Evolutionary conservation across 192 early-diverging fungal genomes (phyloP).

Genomic region (Umbelopsis sp.): DNA sequence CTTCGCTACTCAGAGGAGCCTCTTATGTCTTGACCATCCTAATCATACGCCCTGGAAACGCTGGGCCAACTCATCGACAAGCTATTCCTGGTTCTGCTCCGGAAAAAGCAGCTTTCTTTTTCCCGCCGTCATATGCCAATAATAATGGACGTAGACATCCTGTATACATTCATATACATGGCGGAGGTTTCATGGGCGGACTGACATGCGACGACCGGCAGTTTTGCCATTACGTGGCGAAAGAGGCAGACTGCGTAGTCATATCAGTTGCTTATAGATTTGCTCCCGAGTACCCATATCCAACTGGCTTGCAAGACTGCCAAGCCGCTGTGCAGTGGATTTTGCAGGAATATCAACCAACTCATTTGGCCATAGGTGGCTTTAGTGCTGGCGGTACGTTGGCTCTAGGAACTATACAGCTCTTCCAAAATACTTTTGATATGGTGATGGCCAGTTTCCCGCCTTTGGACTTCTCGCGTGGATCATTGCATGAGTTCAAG

Average conservation of each 20-base stretch:
- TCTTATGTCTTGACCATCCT: background rate
- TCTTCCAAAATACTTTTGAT: background rate
- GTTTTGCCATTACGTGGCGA: background rate
- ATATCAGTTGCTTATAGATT: constrained; percentile 7
- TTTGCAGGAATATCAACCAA: constrained; percentile 5
- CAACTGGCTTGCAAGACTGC: background rate
- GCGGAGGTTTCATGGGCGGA: constrained; percentile 7
- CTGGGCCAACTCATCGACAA: background rate
- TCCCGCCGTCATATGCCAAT: background rate
- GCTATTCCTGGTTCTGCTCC: constrained; percentile 6
- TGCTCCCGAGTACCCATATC: constrained; percentile 15
- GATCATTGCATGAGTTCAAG: background rate
- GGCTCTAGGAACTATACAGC: constrained; percentile 1
- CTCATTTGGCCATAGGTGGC: background rate
- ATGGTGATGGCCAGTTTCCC: background rate
- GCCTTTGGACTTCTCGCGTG: background rate
- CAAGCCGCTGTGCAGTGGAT: constrained; percentile 11
- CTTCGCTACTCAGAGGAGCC: background rate
- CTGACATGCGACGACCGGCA: background rate
- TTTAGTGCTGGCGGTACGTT: constrained; percentile 19
- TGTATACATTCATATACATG: constrained; percentile 11
- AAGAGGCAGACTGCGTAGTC: constrained; percentile 1
- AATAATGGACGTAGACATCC: background rate
- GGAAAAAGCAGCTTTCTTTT: background rate
- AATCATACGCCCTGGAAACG: background rate